A percentile compares a stretch with the other conserved stretches of the same genome.
These are phyloP conservation scores for Clavispora carvajalis DNA, from an alignment of 805 yeast species.

Conservation along the genomic window DNA sequence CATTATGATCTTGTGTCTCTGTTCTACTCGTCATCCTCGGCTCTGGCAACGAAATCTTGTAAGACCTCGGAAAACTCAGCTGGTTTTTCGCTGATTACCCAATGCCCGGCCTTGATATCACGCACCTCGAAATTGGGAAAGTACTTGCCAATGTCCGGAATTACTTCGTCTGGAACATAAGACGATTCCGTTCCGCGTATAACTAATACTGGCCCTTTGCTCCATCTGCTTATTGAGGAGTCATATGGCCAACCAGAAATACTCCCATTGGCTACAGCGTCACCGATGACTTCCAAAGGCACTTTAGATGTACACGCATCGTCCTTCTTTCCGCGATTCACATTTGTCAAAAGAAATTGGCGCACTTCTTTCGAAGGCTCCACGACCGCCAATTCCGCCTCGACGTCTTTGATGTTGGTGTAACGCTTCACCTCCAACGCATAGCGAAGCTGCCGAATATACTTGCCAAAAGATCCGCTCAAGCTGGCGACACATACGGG, in stretches of 20 bases:
- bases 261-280: slow-evolving; percentile 57
- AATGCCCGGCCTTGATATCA: slow-evolving; percentile 84
- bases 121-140: slow-evolving; percentile 74
- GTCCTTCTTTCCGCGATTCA: slow-evolving; percentile 40
- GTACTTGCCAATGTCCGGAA: slow-evolving; percentile 65
- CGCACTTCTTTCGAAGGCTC: slow-evolving; percentile 59
- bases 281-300: slow-evolving; percentile 67
- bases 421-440: slow-evolving; percentile 47
- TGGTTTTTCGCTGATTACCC: slow-evolving; percentile 89
- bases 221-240: slow-evolving; percentile 47
- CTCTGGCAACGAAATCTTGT: slow-evolving; percentile 54
- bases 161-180: slow-evolving; percentile 78
- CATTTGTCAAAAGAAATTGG: slow-evolving; percentile 73
- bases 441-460: slow-evolving; percentile 56
- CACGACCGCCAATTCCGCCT: slow-evolving; percentile 52
- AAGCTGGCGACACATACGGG: slow-evolving; percentile 62
- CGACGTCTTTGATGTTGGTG: slow-evolving; percentile 60
- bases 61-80: slow-evolving; percentile 61
- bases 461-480: slow-evolving; percentile 55
- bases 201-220: slow-evolving; percentile 65
- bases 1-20: no score
- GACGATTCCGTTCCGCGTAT: slow-evolving; percentile 71
- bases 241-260: slow-evolving; percentile 77
- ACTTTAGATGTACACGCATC: slow-evolving; percentile 49
- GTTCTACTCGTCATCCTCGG: slow-evolving; percentile 28